A percentile compares a stretch with the other conserved stretches of the same genome.
Conservation (phyloP, 2,329 filamentous ascomycete genomes). For the Neurospora sp. region DNA sequence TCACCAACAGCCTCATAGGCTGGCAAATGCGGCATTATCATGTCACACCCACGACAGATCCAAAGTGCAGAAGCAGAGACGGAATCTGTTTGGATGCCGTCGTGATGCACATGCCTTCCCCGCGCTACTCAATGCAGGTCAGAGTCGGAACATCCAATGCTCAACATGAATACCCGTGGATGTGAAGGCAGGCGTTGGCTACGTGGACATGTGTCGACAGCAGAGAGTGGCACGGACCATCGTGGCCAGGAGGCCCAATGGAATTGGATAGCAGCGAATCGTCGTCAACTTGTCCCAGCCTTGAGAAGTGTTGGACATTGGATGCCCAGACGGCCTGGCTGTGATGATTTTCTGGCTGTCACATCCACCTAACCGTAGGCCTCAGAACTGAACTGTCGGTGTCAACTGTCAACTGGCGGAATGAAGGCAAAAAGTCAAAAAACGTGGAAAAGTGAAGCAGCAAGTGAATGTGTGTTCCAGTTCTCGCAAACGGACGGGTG, state of each 20-base stretch:
- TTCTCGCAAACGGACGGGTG: not conserved
- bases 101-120: not conserved
- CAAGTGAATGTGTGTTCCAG: not conserved
- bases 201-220: constrained; percentile 8
- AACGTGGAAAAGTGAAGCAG: not conserved
- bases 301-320: not conserved
- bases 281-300: no score
- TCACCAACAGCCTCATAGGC: not conserved
- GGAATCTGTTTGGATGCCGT: not conserved
- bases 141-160: not conserved
- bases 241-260: no score
- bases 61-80: not conserved
- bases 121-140: not conserved
- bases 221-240: constrained; percentile 2
- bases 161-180: not conserved
- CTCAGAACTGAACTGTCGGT: no score
- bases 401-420: not conserved
- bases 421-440: not conserved
- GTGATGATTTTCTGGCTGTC: not conserved
- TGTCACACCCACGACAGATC: not conserved
- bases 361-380: no score
- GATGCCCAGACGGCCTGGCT: no score
- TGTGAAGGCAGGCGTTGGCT: not conserved
- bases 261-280: no score
- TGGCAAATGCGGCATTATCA: not conserved